phyloP scores from a whole-genome alignment of 1,284 basidiomycete species.

The Sanghuangporus sanghuang region DNA sequence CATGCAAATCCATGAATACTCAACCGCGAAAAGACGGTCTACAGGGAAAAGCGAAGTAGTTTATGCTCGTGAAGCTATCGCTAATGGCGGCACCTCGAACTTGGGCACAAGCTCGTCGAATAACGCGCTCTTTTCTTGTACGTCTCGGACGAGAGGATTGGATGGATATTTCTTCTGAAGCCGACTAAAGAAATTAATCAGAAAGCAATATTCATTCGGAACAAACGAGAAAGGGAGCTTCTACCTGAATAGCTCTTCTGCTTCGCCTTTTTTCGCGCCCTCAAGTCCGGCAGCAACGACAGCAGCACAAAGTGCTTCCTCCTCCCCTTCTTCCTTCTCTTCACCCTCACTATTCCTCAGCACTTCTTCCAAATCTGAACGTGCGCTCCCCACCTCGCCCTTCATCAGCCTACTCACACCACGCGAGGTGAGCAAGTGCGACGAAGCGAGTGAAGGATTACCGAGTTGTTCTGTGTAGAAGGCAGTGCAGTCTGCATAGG shows the following conservation, averaged over 20 bases:
- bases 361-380: conserved; percentile 82
- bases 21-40: no score
- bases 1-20: no score
- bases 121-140: conserved; percentile 51
- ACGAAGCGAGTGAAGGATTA: conserved; percentile 75
- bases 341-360: conserved; percentile 41
- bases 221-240: conserved; percentile 25
- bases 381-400: conserved; percentile 77
- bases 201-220: conserved; percentile 7
- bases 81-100: conserved; percentile 56
- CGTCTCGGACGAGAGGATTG: conserved; percentile 65
- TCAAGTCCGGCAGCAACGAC: conserved; percentile 64
- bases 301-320: conserved; percentile 67
- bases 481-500: conserved; percentile 67
- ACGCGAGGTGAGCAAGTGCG: conserved; percentile 75
- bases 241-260: conserved; percentile 66
- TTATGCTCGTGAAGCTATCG: conserved; percentile 18
- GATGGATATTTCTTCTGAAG: conserved; percentile 52
- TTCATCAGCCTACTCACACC: conserved; percentile 80
- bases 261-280: conserved; percentile 50
- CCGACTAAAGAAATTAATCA: conserved; percentile 36
- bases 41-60: neutral
- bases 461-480: conserved; percentile 92
- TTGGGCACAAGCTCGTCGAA: conserved; percentile 73
- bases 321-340: conserved; percentile 45